Base-by-base conservation (phyloP, 1,284 basidiomycete species). In the Moniliella sp. region DNA sequence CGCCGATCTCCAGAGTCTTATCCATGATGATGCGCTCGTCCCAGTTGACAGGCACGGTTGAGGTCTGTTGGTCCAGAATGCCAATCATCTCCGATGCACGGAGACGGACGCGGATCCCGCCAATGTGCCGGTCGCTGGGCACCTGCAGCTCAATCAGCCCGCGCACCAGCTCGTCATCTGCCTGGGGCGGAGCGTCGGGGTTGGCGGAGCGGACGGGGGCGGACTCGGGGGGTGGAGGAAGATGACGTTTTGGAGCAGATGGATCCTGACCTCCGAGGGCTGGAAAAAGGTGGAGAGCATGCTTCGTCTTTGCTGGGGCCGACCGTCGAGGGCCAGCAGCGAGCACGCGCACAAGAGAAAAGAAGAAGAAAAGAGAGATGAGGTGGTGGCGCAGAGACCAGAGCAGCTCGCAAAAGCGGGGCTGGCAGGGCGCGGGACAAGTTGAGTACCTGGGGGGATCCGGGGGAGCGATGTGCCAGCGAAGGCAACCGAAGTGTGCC, bases 81-180 rank as follows among this genome's bases (percentile, higher is more conserved):
- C 52, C 56, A 25, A 57, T 39, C 15, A 52, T 56, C 36, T 57
- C 52, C 2, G 53, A 45, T 1, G 46, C 54, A 19, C 47, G 40
- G 4, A 59, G 31, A n/a, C 50, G 45, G 5, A 59, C 52, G 14
- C 50, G 42, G 31, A 59, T 50, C 18, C 50, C 56, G 3, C 46
- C 42, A 21, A 59, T 56, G 31, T 49, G 48, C 8, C 56, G 45
- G 5, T 38, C 40, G 12, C 47, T 41, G 10, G 56, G 56, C 2
- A 52, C 51, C 29, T 50, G 43, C 30, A 59, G 42, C 35, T 59
- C 54, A 18, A 59, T 46, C 11, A 59, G 40, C 9, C 56, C 56
- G 5, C 54, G 43, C 8, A 57, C 50, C 19, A 59, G 39, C 30
- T 53, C 52, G 38, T 59, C 56, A 30, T 50, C 50, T 21, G 52